Base-by-base conservation (phyloP, 2,329 filamentous ascomycete genomes). In the Penicillium crustosum region DNA sequence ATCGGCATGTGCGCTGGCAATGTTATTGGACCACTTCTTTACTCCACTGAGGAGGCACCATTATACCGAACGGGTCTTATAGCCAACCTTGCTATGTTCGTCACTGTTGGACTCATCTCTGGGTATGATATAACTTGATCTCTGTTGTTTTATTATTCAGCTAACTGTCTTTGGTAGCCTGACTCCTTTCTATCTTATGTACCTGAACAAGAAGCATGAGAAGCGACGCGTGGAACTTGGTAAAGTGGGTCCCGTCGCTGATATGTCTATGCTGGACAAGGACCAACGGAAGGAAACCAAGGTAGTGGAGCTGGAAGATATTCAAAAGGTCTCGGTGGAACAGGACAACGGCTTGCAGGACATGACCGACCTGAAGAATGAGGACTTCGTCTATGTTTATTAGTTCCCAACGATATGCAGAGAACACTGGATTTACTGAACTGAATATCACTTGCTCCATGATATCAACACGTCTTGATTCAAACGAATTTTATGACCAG, bases 1-100 rank as follows among this genome's bases (percentile, higher is more conserved):
- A 64, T 75, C 3, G 72, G 71, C 6, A 74, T 74, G 70, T 74
- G 72, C 19, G 68, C 72, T 5, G 73, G 73, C 1, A 75, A 76
- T 48, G 67, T 73, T 0, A 73, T 74, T 25, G 73, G 73, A 0
- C 73, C 73, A 1, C 69, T 72, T 10, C 66, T 75, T 2, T 76
- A 72, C 58, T 72, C 69, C 12, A 61, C 70, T 2, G 61, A 69
- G 0, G 68, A 76, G 8, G 73, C 72, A 10, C 73, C 73, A 0
- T 54, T 68, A 3, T 75, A 75, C 48, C 68, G 71, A 6, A 66
- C 68, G 0, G 73, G 73, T 3, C 57, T 75, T 6, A 74, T 74
- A 47, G 60, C 68, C 1, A 73, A 70, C 38, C 57, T 74, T 1
- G 63, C 68, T n/a, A 68, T 75, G 66, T 75, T 75, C 49, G 58